Conservation (phyloP, 495 filamentous ascomycete genomes). For the Staphylotrichum tortipilum region DNA sequence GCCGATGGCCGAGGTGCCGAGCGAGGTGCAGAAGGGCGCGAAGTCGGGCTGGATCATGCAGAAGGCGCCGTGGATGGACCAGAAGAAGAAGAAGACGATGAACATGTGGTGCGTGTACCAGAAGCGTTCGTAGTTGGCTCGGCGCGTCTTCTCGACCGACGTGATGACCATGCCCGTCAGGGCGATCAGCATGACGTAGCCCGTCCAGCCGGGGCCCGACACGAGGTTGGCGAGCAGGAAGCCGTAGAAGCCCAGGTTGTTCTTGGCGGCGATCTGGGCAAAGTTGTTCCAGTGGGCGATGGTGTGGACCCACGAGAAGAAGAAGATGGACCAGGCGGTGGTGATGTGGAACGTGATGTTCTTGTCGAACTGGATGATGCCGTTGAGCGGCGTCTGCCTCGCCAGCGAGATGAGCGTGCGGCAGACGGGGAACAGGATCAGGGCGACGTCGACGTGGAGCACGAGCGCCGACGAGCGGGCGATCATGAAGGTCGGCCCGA, state of each 20-base stretch:
- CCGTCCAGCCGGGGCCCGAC: constrained; percentile 70
- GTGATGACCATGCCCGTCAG: constrained; percentile 62
- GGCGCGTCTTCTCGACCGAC: constrained; percentile 57
- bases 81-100: constrained; percentile 73
- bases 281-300: constrained; percentile 77
- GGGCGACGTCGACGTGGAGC: constrained; percentile 65
- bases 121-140: constrained; percentile 69
- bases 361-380: constrained; percentile 73
- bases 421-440: constrained; percentile 72
- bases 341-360: constrained; percentile 77
- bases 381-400: constrained; percentile 65
- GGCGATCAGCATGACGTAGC: constrained; percentile 65
- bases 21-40: constrained; percentile 55
- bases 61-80: constrained; percentile 70
- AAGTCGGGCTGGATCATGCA: constrained; percentile 75
- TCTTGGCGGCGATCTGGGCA: constrained; percentile 60
- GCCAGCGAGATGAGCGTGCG: constrained; percentile 67
- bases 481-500: constrained; percentile 63
- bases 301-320: constrained; percentile 74
- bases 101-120: constrained; percentile 76
- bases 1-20: constrained; percentile 53
- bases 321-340: constrained; percentile 70
- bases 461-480: constrained; percentile 61
- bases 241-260: constrained; percentile 62
- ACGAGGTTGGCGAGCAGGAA: constrained; percentile 61